Evolutionary conservation across 1,139 yeast genomes (phyloP).

Genomic region (Nakaseomyces delphensis): DNA sequence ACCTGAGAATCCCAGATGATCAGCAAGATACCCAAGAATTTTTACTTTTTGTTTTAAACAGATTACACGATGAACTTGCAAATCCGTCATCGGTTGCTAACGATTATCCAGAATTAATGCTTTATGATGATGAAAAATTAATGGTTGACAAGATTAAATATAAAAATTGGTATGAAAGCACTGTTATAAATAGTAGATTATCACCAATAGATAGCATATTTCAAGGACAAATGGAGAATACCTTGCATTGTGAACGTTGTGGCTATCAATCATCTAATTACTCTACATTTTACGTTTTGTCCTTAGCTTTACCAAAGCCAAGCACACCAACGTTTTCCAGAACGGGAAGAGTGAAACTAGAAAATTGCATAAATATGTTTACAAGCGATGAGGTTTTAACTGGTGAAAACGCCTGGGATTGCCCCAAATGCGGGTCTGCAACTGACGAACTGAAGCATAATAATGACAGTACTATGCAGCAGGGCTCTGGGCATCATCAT

Average conservation of each 20-base stretch:
- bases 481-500: conserved; percentile 4
- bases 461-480: conserved; percentile 3
- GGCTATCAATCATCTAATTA: conserved; percentile 49
- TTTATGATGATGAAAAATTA: conserved; percentile 32
- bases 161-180: conserved; percentile 48
- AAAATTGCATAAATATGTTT: conserved; percentile 58
- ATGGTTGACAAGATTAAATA: conserved; percentile 41
- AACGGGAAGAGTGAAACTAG: conserved; percentile 36
- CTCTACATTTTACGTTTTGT: conserved; percentile 54
- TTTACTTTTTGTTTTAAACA: conserved; percentile 53
- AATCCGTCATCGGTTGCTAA: conserved; percentile 34
- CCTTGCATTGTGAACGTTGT: conserved; percentile 55
- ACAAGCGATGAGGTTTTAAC: conserved; percentile 59
- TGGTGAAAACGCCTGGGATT: conserved; percentile 73
- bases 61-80: conserved; percentile 59
- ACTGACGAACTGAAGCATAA: conserved; percentile 7
- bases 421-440: conserved; percentile 53
- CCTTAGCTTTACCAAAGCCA: conserved; percentile 55
- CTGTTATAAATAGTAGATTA: conserved; percentile 47
- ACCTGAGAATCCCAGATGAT: conserved; percentile 56
- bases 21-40: conserved; percentile 80
- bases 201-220: conserved; percentile 58
- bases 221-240: conserved; percentile 62
- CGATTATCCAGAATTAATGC: conserved; percentile 33
- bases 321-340: conserved; percentile 25